phyloP scores from a whole-genome alignment of 2,329 filamentous ascomycete genomes.

The Fusarium oxysporum region DNA sequence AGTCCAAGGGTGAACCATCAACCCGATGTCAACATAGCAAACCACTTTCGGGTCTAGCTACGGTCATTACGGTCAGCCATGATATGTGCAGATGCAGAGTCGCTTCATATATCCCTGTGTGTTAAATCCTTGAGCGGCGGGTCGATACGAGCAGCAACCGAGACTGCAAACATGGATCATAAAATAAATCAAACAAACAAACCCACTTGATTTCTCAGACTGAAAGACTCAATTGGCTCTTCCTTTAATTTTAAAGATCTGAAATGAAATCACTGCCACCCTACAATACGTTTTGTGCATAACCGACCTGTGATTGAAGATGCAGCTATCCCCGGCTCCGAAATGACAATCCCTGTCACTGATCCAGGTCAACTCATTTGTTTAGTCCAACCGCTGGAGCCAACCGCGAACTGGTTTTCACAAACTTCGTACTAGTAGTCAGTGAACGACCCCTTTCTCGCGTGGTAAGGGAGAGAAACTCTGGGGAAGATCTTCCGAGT shows the following conservation, averaged over 20 bases:
- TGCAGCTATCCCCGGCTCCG: conserved; percentile 20
- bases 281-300: conserved; percentile 7
- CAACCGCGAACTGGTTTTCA: conserved; percentile 13
- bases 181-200: neutral
- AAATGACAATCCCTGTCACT: conserved; percentile 18
- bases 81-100: neutral
- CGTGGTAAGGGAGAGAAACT: conserved; percentile 7
- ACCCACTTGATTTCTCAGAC: neutral
- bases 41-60: neutral
- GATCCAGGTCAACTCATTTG: conserved; percentile 28
- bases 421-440: conserved; percentile 7
- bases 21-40: neutral
- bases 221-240: conserved; percentile 10
- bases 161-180: conserved; percentile 13
- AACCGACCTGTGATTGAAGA: conserved; percentile 18
- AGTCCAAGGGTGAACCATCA: neutral
- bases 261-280: conserved; percentile 8
- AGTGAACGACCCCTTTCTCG: conserved; percentile 14
- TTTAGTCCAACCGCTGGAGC: neutral
- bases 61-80: conserved; percentile 14
- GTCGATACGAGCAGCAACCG: conserved; percentile 3
- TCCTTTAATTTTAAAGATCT: neutral
- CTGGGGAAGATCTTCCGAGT: conserved; percentile 28
- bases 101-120: neutral
- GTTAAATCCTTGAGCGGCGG: neutral